Percentiles rank a stretch among this genome's conserved stretches.
Evolutionary conservation across 345 rosid genomes (phyloP).

Genomic region (Ailanthus altissimus): DNA sequence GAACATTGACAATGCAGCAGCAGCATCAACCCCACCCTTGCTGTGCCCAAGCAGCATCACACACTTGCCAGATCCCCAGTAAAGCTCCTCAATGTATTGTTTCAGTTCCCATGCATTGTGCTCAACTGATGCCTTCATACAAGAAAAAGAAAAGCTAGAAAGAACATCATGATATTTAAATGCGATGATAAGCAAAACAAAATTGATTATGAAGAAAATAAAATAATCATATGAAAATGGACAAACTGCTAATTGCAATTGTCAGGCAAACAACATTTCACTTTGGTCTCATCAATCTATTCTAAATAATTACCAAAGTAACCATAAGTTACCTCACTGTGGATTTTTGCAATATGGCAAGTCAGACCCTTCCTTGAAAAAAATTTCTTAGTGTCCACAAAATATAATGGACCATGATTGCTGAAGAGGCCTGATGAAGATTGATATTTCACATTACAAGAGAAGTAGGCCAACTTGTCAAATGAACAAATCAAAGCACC

Average conservation of each 20-base stretch:
- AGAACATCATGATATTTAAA: slow-evolving; percentile 13
- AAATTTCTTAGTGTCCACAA: slow-evolving; percentile 60
- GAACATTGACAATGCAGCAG: slow-evolving; percentile 69
- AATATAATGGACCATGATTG: slow-evolving; percentile 70
- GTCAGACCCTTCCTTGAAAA: slow-evolving; percentile 72
- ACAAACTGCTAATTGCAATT: neutral
- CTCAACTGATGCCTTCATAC: slow-evolving; percentile 63
- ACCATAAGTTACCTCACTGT: slow-evolving; percentile 56
- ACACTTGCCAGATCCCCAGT: slow-evolving; percentile 72
- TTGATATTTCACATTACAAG: neutral
- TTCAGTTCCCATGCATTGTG: slow-evolving; percentile 73
- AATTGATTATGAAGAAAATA: neutral
- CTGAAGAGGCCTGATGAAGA: slow-evolving; percentile 64
- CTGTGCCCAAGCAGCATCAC: slow-evolving; percentile 79
- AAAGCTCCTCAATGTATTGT: slow-evolving; percentile 73
- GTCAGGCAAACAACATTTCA: slow-evolving; percentile 8
- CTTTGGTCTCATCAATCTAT: neutral
- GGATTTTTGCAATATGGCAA: slow-evolving; percentile 72
- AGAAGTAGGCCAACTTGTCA: neutral
- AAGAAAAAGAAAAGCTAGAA: slow-evolving; percentile 14
- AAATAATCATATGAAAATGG: neutral
- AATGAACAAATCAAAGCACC: neutral
- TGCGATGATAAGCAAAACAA: neutral
- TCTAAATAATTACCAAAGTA: slow-evolving; percentile 3
- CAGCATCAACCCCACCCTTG: slow-evolving; percentile 77